Conservation (phyloP, 208 protist species). For the Leishmania guyanensis region DNA sequence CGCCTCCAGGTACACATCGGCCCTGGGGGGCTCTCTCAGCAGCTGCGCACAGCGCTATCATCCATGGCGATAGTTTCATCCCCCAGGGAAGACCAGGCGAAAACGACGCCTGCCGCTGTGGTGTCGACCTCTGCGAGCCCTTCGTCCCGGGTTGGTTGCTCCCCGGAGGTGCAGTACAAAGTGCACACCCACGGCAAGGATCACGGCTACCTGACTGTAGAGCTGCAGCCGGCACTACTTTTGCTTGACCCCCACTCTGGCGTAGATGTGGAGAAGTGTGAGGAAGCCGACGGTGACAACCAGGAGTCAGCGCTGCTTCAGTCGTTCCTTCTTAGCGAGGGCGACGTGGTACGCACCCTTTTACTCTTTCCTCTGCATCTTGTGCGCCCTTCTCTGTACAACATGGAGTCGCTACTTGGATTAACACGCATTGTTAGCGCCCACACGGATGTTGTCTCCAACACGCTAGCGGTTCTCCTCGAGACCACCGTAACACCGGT, state of each 20-base stretch:
- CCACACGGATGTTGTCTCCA: conserved; percentile 59
- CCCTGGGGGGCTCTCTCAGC: conserved; percentile 28
- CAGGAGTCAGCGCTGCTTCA: background rate
- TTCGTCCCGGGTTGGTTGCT: conserved; percentile 4
- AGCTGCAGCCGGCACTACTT: conserved; percentile 25
- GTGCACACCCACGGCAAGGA: conserved; percentile 42
- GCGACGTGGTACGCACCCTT: conserved; percentile 59
- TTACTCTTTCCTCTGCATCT: conserved; percentile 79
- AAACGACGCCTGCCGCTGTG: background rate
- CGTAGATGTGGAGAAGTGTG: background rate
- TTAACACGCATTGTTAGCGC: conserved; percentile 47
- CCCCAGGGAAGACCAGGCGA: background rate
- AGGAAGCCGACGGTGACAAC: background rate
- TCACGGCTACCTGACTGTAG: conserved; percentile 44
- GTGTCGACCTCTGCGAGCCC: background rate
- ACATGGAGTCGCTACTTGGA: conserved; percentile 54
- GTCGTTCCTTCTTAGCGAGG: conserved; percentile 28
- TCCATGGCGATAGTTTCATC: background rate
- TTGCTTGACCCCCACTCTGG: conserved; percentile 18
- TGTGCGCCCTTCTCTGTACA: conserved; percentile 60
- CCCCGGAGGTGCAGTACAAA: conserved; percentile 45
- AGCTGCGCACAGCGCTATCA: conserved; percentile 23
- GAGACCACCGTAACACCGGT: conserved; percentile 46
- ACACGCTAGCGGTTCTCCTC: conserved; percentile 67
- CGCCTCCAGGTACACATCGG: conserved; percentile 37